Conservation (phyloP, 2,329 filamentous ascomycete species). For the Trichoderma afroharzianum region DNA sequence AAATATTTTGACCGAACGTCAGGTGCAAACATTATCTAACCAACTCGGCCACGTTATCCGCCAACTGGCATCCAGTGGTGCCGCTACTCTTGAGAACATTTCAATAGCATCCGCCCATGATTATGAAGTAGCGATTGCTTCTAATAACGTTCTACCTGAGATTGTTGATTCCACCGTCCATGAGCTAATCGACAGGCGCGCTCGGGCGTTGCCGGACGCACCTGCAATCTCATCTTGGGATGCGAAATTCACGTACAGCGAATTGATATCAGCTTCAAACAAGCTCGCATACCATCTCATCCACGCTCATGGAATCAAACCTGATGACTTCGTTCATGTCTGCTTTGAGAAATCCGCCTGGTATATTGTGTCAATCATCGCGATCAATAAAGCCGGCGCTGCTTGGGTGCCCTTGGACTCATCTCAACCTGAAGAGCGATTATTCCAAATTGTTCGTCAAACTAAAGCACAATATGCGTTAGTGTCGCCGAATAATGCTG, state of each 20-base stretch:
- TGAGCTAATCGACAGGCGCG: constrained; percentile 5
- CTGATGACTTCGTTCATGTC: not conserved
- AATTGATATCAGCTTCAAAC: constrained; percentile 25
- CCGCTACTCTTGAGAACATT: not conserved
- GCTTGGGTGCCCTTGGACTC: constrained; percentile 19
- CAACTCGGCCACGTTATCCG: not conserved
- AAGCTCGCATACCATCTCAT: constrained; percentile 17
- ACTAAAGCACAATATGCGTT: not conserved
- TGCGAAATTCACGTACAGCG: constrained; percentile 36
- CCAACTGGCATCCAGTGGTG: not conserved
- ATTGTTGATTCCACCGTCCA: not conserved
- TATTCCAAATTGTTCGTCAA: not conserved
- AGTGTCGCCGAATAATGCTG: not conserved
- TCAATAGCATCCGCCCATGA: not conserved
- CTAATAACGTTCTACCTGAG: not conserved
- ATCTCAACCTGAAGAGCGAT: not conserved
- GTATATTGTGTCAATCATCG: constrained; percentile 19
- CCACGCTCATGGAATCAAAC: constrained; percentile 14
- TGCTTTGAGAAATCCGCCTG: constrained; percentile 17
- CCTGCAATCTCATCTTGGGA: constrained; percentile 1
- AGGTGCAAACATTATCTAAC: not conserved
- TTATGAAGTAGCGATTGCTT: not conserved
- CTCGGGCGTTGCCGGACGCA: not conserved
- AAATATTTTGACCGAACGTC: not conserved
- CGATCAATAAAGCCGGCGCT: constrained; percentile 20